Percentiles rank a stretch among this genome's conserved stretches.
phyloP scores from a whole-genome alignment of 306 rosid genomes.

The Spatholobus suberectus region DNA sequence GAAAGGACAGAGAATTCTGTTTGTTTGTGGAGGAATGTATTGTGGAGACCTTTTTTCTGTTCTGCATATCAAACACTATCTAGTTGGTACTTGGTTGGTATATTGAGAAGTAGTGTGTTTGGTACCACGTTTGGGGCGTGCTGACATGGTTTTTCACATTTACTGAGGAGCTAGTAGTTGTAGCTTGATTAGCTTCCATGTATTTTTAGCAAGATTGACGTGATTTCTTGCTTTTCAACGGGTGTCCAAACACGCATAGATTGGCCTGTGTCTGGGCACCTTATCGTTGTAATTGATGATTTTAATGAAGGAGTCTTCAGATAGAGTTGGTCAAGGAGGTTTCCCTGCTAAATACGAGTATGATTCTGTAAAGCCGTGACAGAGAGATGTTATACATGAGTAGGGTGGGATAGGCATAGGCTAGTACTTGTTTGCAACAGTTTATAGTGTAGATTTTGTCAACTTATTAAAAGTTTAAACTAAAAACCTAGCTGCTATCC shows the following conservation, averaged over 20 bases:
- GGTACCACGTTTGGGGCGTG: too few relatives aligned
- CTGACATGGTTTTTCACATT: too few relatives aligned
- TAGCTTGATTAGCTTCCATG: too few relatives aligned
- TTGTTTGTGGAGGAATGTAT: background rate
- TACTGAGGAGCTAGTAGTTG: too few relatives aligned
- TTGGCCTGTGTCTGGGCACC: background rate
- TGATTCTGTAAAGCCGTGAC: background rate
- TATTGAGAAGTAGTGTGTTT: background rate
- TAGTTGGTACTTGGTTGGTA: background rate
- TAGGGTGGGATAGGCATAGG: background rate
- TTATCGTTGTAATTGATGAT: background rate
- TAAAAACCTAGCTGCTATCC: background rate
- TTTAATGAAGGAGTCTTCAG: background rate
- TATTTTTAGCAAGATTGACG: background rate
- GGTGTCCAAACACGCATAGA: background rate
- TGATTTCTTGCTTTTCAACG: background rate
- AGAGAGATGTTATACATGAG: background rate
- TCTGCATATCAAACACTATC: background rate
- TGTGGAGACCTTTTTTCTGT: background rate
- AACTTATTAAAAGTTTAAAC: background rate
- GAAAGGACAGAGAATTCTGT: background rate
- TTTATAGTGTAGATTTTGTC: background rate
- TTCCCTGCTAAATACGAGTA: conserved; percentile 18
- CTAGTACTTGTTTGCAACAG: conserved; percentile 11
- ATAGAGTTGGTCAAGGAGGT: conserved; percentile 26